phyloP scores from a whole-genome alignment of 23 red algal genomes.

The Gracilaria caudata region DNA sequence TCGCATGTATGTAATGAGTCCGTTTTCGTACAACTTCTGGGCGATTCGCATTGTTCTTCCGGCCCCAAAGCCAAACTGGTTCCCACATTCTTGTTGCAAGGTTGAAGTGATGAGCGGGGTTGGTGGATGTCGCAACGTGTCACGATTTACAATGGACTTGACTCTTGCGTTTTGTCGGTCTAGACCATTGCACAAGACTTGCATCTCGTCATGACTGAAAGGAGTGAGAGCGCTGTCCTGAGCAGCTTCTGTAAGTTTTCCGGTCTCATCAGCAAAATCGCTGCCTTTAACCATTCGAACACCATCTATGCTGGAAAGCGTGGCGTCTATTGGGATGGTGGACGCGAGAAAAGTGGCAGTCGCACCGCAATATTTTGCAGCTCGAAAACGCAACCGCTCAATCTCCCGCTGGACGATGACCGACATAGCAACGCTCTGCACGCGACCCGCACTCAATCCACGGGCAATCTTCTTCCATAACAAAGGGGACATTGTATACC shows the following conservation, averaged over 20 bases:
- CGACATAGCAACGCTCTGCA: constrained; percentile 92
- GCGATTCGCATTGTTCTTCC: constrained; percentile 86
- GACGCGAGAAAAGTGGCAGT: constrained; percentile 30
- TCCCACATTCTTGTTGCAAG: constrained; percentile 89
- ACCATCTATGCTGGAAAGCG: constrained; percentile 54
- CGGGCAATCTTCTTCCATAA: constrained; percentile 97
- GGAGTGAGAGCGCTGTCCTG: constrained; percentile 4
- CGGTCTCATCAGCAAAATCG: constrained; percentile 92
- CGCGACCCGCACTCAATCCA: constrained; percentile 89
- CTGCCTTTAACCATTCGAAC: constrained; percentile 74
- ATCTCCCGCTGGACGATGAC: constrained; percentile 90
- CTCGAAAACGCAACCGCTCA: constrained; percentile 70
- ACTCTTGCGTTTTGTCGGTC: constrained; percentile 34
- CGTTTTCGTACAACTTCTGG: constrained; percentile 91
- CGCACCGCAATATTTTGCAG: constrained; percentile 63
- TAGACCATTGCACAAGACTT: constrained; percentile 25
- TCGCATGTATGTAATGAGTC: constrained; percentile 98
- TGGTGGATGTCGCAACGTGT: constrained; percentile 60
- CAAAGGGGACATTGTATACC: constrained; percentile 95
- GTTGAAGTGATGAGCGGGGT: constrained; percentile 95
- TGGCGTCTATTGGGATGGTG: constrained; percentile 1
- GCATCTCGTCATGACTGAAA: constrained; percentile 36
- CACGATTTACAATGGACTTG: constrained; percentile 33
- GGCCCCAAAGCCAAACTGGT: constrained; percentile 76
- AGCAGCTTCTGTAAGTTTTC: constrained; percentile 42